phyloP scores from a whole-genome alignment of 225 moss, liverwort and hornwort species.

The Bryoerythrophyllum caledonicum region DNA sequence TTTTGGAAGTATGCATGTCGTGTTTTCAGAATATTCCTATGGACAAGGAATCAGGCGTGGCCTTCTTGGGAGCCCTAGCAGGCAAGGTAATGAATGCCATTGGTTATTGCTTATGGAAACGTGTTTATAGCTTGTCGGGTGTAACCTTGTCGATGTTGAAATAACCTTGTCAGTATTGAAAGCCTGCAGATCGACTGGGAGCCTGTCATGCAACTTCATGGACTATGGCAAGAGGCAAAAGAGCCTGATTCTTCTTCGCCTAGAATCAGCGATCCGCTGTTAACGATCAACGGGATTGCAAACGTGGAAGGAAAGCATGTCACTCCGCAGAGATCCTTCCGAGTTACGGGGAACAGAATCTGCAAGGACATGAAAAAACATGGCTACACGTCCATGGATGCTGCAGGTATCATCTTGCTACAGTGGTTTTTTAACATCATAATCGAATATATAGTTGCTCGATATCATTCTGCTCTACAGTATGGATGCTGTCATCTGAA shows the following conservation, averaged over 20 bases:
- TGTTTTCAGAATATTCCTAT: slow-evolving; percentile 62
- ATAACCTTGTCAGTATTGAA: no score
- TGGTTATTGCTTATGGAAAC: slow-evolving; percentile 2
- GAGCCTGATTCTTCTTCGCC: slow-evolving; percentile 11
- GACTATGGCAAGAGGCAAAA: slow-evolving; percentile 56
- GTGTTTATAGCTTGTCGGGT: neutral
- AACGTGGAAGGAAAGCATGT: slow-evolving; percentile 26
- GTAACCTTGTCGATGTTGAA: neutral
- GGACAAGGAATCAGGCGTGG: slow-evolving; percentile 61
- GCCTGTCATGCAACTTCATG: slow-evolving; percentile 55
- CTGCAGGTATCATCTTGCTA: slow-evolving; percentile 51
- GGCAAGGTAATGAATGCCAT: slow-evolving; percentile 45
- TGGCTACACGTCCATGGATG: slow-evolving; percentile 83
- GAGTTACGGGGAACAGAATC: slow-evolving; percentile 73
- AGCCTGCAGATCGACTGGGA: slow-evolving; percentile 70
- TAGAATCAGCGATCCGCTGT: slow-evolving; percentile 8
- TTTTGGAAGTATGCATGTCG: slow-evolving; percentile 11
- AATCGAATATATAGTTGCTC: slow-evolving; percentile 9
- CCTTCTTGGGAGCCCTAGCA: slow-evolving; percentile 60
- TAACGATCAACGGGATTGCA: slow-evolving; percentile 31
- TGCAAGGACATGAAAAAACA: slow-evolving; percentile 83
- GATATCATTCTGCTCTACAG: neutral
- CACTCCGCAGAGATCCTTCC: slow-evolving; percentile 49
- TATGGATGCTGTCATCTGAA: slow-evolving; percentile 18
- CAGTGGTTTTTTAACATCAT: slow-evolving; percentile 1